Percentiles rank a stretch among this genome's conserved stretches.
Evolutionary conservation across 139 green algal genomes (phyloP).

Genomic region (Dunaliella primolecta): DNA sequence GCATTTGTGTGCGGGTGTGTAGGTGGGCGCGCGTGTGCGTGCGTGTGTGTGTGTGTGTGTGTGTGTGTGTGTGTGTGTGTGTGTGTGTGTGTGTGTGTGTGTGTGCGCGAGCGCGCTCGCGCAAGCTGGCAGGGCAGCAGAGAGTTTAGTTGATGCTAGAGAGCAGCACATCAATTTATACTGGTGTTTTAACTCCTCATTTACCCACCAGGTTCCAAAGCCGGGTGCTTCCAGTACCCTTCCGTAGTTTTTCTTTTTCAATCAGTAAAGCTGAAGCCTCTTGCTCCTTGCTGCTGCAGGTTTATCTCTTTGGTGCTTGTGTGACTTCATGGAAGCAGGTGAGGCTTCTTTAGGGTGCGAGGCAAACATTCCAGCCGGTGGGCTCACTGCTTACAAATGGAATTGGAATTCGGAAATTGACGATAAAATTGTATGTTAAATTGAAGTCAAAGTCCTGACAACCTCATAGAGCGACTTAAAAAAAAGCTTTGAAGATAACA

Average conservation of each 20-base stretch:
- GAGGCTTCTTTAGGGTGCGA: neutral
- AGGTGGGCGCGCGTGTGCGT: no score
- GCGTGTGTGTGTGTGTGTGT: neutral
- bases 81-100: neutral
- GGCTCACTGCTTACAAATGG: no score
- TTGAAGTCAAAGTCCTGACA: neutral
- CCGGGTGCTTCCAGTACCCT: no score
- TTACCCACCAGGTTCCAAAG: no score
- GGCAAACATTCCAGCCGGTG: neutral
- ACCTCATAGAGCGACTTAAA: neutral
- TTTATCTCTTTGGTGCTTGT: constrained; percentile 87
- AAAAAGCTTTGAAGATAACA: neutral
- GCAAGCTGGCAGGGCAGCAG: neutral
- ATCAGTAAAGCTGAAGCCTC: neutral
- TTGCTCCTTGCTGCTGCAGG: constrained; percentile 35
- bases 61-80: neutral
- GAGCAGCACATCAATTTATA: no score
- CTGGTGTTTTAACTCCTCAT: neutral
- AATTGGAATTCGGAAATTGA: no score
- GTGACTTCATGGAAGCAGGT: constrained; percentile 83
- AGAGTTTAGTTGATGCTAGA: no score
- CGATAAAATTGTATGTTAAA: no score
- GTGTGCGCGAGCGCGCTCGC: neutral
- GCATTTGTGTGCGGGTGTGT: neutral
- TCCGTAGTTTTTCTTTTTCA: neutral